Conservation (phyloP, 345 rosid species). For the Isatis tinctoria region DNA sequence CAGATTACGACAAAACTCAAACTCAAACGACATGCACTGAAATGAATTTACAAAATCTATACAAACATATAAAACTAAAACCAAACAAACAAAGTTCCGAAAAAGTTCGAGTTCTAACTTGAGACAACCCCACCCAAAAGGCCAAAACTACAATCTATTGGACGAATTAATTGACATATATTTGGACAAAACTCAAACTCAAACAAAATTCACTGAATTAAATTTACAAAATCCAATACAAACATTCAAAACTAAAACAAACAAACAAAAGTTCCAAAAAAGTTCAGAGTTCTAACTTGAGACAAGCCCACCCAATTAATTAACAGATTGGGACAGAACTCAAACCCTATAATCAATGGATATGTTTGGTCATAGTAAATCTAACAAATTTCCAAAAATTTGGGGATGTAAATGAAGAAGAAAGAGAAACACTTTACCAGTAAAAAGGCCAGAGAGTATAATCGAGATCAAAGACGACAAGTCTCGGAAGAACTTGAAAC, state of each 20-base stretch:
- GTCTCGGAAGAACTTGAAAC: slow-evolving; percentile 57
- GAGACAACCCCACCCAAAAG: background rate
- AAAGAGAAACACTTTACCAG: slow-evolving; percentile 40
- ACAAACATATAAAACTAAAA: background rate
- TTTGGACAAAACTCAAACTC: background rate
- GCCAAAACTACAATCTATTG: background rate
- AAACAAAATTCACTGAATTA: no score
- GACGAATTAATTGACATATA: background rate
- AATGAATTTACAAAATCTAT: no score
- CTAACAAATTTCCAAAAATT: background rate
- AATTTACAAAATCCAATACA: no score
- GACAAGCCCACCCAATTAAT: no score
- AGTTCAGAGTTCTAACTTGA: background rate
- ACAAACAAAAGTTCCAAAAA: no score
- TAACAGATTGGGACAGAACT: background rate
- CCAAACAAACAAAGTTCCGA: background rate
- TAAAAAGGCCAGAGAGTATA: slow-evolving; percentile 89
- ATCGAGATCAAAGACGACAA: slow-evolving; percentile 80
- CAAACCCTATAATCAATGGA: background rate
- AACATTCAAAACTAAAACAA: background rate
- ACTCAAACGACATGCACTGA: background rate
- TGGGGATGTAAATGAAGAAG: background rate
- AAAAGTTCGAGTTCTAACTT: background rate
- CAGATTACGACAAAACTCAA: background rate
- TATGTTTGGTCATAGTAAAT: background rate